A percentile compares a stretch with the other conserved stretches of the same genome.
These are phyloP conservation scores for Martensiomyces pterosporus DNA, from an alignment of 192 early-diverging fungal genomes.

Conservation along the genomic window DNA sequence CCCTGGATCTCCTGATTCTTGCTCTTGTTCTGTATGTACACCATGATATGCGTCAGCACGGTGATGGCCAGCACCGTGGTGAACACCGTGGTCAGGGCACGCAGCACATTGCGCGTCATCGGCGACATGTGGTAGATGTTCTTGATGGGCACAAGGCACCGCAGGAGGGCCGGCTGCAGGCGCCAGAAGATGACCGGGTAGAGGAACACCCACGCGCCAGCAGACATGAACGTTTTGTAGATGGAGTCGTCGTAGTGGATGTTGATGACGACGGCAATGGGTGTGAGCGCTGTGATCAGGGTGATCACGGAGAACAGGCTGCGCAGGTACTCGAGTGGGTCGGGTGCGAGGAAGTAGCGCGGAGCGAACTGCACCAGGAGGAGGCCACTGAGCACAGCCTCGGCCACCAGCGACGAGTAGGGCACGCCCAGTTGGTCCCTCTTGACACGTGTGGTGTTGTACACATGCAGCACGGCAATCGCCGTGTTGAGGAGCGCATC, in stretches of 20 bases:
- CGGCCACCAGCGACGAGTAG: slow-evolving; percentile 30
- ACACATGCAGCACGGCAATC: slow-evolving; percentile 52
- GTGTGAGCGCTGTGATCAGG: slow-evolving; percentile 55
- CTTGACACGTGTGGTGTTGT: slow-evolving; percentile 51
- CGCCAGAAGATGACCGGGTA: slow-evolving; percentile 68
- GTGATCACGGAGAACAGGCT: slow-evolving; percentile 55
- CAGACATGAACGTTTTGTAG: slow-evolving; percentile 58
- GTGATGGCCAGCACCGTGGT: slow-evolving; percentile 68
- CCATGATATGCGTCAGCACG: slow-evolving; percentile 63
- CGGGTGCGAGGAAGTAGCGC: slow-evolving; percentile 56
- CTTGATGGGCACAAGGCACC: slow-evolving; percentile 61
- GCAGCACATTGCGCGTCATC: slow-evolving; percentile 61
- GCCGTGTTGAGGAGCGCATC: slow-evolving; percentile 51
- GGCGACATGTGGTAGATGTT: slow-evolving; percentile 54
- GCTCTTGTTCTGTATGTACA: slow-evolving; percentile 56
- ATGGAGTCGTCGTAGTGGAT: slow-evolving; percentile 35
- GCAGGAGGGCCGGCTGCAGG: slow-evolving; percentile 57
- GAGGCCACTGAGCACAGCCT: slow-evolving; percentile 44
- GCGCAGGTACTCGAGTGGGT: slow-evolving; percentile 46
- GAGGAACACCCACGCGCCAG: slow-evolving; percentile 48
- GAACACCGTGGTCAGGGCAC: slow-evolving; percentile 58
- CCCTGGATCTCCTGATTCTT: slow-evolving; percentile 42
- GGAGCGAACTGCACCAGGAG: slow-evolving; percentile 61
- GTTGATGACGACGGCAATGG: slow-evolving; percentile 45
- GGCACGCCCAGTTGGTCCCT: slow-evolving; percentile 45